These are phyloP conservation scores for Liquidambar formosana DNA, from an alignment of 164 flowering plant genomes.

Conservation along the genomic window DNA sequence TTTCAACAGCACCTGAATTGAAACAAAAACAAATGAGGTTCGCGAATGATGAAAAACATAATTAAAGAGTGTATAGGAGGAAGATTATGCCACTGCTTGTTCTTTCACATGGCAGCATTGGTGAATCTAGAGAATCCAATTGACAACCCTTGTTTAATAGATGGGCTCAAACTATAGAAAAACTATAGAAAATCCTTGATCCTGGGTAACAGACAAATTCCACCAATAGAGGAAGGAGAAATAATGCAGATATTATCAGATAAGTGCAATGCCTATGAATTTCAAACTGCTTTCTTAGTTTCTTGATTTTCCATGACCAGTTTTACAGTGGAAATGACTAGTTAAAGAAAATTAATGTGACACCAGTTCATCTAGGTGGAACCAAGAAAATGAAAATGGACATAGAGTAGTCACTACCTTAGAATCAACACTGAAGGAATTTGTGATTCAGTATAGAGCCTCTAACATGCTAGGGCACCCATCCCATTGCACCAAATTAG, in stretches of 20 bases:
- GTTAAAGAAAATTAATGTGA: not conserved
- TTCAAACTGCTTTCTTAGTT: no score
- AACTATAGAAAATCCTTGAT: no score
- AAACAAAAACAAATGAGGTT: not conserved
- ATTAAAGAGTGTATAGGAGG: not conserved
- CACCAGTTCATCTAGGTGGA: not conserved
- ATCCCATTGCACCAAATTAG: conserved; percentile 91
- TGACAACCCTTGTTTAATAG: no score
- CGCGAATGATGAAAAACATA: not conserved
- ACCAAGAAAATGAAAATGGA: not conserved
- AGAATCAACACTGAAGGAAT: conserved; percentile 58
- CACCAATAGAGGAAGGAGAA: no score
- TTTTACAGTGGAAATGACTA: not conserved
- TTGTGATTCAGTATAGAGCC: conserved; percentile 81
- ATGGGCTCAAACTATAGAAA: no score
- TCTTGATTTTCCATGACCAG: no score
- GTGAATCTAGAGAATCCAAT: no score
- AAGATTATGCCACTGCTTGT: not conserved
- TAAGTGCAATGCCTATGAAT: no score
- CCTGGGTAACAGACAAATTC: no score
- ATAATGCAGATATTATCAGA: no score
- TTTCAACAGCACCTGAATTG: conserved; percentile 61
- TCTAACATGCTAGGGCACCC: conserved; percentile 92
- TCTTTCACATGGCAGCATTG: no score
- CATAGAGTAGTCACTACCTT: conserved; percentile 44